These are phyloP conservation scores for Myxozyma nipponensis DNA, from an alignment of 805 yeast species.

Conservation along the genomic window DNA sequence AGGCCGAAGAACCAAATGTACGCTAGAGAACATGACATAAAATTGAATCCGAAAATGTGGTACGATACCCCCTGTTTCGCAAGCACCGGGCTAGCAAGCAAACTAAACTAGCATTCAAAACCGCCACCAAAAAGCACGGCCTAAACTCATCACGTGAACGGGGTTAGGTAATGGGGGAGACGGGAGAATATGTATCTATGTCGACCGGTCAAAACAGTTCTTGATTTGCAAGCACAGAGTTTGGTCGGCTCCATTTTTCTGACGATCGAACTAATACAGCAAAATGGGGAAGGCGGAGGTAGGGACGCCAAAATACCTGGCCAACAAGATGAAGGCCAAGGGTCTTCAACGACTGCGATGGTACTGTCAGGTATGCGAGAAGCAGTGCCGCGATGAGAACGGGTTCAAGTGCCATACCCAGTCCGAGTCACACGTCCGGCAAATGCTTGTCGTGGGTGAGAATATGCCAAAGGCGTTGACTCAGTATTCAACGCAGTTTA, in stretches of 20 bases:
- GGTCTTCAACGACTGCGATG: slow-evolving; percentile 83
- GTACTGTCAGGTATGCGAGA: slow-evolving; percentile 85
- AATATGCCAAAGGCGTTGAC: slow-evolving; percentile 47
- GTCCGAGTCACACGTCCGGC: slow-evolving; percentile 71
- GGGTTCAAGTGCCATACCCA: slow-evolving; percentile 89
- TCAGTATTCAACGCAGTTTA: slow-evolving; percentile 58
- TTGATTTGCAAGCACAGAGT: too few relatives aligned
- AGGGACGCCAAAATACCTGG: slow-evolving; percentile 64
- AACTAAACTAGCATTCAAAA: too few relatives aligned
- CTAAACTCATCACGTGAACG: too few relatives aligned
- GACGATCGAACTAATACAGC: too few relatives aligned
- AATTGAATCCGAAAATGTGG: too few relatives aligned
- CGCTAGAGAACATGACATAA: slow-evolving; percentile 6
- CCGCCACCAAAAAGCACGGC: too few relatives aligned
- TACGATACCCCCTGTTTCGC: too few relatives aligned
- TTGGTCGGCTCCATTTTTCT: too few relatives aligned
- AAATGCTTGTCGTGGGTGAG: slow-evolving; percentile 47
- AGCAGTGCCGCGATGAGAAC: slow-evolving; percentile 94
- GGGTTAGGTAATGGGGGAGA: too few relatives aligned
- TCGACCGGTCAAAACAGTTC: too few relatives aligned
- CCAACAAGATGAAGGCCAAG: slow-evolving; percentile 71
- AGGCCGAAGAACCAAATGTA: slow-evolving; percentile 1
- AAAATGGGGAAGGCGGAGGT: slow-evolving; percentile 56
- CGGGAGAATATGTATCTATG: too few relatives aligned
- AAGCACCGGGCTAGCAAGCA: too few relatives aligned